Conservation (phyloP, 192 early-diverging fungal genomes). For the Chytriomyces hyalinus region DNA sequence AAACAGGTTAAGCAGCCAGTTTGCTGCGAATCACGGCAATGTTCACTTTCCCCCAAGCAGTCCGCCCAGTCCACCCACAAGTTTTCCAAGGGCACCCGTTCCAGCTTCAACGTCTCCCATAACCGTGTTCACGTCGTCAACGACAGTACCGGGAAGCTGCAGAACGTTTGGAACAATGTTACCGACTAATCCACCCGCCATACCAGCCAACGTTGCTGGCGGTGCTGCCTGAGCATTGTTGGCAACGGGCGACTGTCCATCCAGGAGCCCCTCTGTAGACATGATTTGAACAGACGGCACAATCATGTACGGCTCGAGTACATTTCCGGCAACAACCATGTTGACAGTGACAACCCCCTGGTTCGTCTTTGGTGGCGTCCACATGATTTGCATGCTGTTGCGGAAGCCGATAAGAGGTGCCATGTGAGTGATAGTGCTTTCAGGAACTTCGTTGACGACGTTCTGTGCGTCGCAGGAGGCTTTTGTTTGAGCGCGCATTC, state of each 20-base stretch:
- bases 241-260: neutral
- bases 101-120: too few species aligned
- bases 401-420: neutral
- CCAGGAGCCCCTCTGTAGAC: neutral
- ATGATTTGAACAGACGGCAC: constrained; percentile 10
- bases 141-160: too few species aligned
- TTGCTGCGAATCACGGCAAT: too few species aligned
- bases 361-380: constrained; percentile 20
- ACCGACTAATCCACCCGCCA: too few species aligned
- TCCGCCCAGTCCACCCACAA: too few species aligned
- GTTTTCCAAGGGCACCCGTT: too few species aligned
- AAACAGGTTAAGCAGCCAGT: too few species aligned
- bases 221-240: too few species aligned
- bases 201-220: too few species aligned
- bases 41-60: too few species aligned
- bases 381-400: constrained; percentile 10
- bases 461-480: constrained; percentile 32
- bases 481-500: constrained; percentile 46
- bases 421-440: constrained; percentile 43
- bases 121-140: too few species aligned
- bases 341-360: constrained; percentile 26
- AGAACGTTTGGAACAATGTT: too few species aligned
- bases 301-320: neutral
- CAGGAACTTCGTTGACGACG: constrained; percentile 33
- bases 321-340: constrained; percentile 24